These are phyloP conservation scores for Dictyostelium purpureum DNA, from an alignment of 78 protist species.

Conservation along the genomic window DNA sequence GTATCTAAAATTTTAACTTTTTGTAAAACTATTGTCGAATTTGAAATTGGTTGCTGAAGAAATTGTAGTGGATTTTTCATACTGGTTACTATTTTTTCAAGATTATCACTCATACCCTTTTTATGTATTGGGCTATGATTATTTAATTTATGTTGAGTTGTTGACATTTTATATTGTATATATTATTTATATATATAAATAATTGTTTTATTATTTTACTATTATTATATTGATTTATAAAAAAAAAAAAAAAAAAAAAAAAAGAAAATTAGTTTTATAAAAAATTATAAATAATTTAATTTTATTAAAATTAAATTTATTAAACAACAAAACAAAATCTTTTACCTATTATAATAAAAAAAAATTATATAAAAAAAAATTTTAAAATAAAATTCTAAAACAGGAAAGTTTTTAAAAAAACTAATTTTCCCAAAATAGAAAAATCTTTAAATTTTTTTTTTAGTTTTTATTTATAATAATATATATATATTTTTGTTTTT, in stretches of 20 bases:
- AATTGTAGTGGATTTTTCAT: slow-evolving; percentile 2
- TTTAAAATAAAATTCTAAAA: neutral
- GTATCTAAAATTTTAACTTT: slow-evolving; percentile 14
- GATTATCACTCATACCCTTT: neutral
- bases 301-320: neutral
- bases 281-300: too few species aligned
- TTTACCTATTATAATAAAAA: neutral
- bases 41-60: slow-evolving; percentile 14
- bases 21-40: neutral
- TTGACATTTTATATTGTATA: neutral
- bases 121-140: neutral
- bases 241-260: neutral
- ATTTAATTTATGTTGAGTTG: neutral
- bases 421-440: neutral
- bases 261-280: too few species aligned
- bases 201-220: too few species aligned
- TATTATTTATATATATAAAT: too few species aligned
- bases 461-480: neutral
- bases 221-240: neutral
- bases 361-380: too few species aligned
- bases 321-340: neutral
- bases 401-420: neutral
- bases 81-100: neutral
- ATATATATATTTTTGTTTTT: neutral
- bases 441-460: neutral